Percentiles rank a stretch among this genome's conserved stretches.
These are phyloP conservation scores for Tolypocladium guangdongense DNA, from an alignment of 2,329 filamentous ascomycete genomes.

Conservation along the genomic window DNA sequence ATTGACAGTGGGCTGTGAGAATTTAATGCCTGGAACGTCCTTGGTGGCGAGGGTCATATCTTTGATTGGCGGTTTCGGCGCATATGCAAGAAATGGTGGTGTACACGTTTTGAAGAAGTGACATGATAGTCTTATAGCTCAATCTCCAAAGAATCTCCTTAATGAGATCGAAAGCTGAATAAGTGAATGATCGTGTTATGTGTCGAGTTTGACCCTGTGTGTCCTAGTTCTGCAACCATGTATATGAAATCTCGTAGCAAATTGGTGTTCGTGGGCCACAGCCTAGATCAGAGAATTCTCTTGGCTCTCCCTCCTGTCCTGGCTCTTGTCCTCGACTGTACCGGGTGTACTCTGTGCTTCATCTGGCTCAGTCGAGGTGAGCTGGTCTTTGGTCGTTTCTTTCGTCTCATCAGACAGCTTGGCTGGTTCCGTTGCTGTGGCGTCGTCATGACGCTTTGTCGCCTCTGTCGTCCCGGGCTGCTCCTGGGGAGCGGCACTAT, in stretches of 20 bases:
- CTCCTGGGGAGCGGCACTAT: neutral
- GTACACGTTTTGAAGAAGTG: neutral
- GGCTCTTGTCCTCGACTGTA: neutral
- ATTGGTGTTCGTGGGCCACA: neutral
- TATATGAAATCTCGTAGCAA: neutral
- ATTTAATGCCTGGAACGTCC: neutral
- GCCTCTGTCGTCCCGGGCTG: neutral
- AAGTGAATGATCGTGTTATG: neutral
- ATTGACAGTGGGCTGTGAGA: slow-evolving; percentile 41
- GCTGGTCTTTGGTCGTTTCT: neutral
- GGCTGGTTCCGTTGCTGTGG: neutral
- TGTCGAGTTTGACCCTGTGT: neutral
- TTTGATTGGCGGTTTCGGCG: too few relatives aligned
- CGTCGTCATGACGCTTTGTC: neutral
- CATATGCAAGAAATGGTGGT: neutral
- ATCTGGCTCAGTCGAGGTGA: neutral
- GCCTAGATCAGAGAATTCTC: neutral
- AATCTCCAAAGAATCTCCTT: neutral
- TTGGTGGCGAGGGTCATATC: too few relatives aligned
- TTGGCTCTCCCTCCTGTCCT: neutral
- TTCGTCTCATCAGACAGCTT: neutral
- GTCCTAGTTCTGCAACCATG: neutral
- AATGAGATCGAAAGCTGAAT: neutral
- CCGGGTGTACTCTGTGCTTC: neutral
- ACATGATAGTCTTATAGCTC: neutral